Evolutionary conservation across 2,329 filamentous ascomycete species (phyloP).

Genomic region (Neoarthrinium moseri): DNA sequence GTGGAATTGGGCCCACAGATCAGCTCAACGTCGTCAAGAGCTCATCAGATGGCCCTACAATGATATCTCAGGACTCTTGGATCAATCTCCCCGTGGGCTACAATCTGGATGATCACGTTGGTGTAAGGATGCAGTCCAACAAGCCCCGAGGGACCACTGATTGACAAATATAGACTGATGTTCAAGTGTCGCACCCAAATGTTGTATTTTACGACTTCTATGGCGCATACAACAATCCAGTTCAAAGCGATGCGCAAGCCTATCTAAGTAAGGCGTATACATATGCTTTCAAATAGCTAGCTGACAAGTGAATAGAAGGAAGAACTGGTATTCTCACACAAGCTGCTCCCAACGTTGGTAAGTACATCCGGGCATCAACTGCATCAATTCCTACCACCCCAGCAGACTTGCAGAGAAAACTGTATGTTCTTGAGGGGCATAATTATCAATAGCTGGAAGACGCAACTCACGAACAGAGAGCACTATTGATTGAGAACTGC

Average conservation of each 20-base stretch:
- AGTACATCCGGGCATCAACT: constrained; percentile 40
- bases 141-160: neutral
- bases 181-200: neutral
- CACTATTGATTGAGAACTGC: too few species aligned
- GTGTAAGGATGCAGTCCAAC: neutral
- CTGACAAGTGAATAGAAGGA: neutral
- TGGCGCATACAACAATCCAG: neutral
- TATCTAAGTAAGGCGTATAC: neutral
- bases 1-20: neutral
- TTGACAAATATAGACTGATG: neutral
- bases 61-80: neutral
- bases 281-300: neutral
- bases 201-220: neutral
- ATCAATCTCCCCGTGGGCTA: neutral
- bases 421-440: too few species aligned
- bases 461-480: too few species aligned
- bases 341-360: constrained; percentile 20
- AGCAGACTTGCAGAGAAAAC: constrained; percentile 16
- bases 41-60: neutral
- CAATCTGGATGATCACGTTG: neutral
- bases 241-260: neutral
- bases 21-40: neutral
- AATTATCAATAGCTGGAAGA: too few species aligned
- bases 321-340: neutral
- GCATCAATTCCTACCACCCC: neutral